These are phyloP conservation scores for Gymnopilus junonius DNA, from an alignment of 768 basidiomycete genomes.

Conservation along the genomic window DNA sequence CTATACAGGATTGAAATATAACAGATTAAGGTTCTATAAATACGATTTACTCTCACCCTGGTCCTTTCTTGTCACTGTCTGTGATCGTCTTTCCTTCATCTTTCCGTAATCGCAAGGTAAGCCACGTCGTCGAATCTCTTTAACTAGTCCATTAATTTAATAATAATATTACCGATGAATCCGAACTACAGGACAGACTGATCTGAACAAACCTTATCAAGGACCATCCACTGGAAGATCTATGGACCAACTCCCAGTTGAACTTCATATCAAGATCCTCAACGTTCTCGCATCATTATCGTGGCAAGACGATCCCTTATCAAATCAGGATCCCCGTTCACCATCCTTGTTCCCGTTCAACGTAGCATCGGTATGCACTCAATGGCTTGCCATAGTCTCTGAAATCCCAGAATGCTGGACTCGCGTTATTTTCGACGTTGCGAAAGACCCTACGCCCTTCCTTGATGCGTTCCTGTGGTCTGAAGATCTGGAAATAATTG, in stretches of 20 bases:
- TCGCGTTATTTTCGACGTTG: neutral
- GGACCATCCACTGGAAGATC: too few species aligned
- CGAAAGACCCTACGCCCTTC: neutral
- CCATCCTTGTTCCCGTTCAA: neutral
- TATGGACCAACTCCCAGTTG: neutral
- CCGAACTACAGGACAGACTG: too few species aligned
- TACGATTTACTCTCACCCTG: too few species aligned
- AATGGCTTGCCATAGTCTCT: neutral
- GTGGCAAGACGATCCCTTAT: neutral
- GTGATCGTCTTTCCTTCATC: too few species aligned
- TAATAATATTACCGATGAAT: too few species aligned
- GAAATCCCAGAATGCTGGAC: constrained; percentile 1
- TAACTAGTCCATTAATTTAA: too few species aligned
- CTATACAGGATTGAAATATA: too few species aligned
- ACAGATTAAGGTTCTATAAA: too few species aligned
- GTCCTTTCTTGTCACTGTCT: too few species aligned
- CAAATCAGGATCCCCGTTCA: neutral
- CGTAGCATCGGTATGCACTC: neutral
- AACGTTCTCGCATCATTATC: neutral
- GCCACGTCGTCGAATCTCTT: too few species aligned
- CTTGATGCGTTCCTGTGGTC: neutral
- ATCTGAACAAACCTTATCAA: too few species aligned
- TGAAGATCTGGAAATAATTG: neutral
- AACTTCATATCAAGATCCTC: neutral
- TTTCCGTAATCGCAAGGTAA: too few species aligned